Percentiles rank a stretch among this genome's conserved stretches.
Conservation (phyloP, 169 alveolate species). For the Plasmodium sp. region DNA sequence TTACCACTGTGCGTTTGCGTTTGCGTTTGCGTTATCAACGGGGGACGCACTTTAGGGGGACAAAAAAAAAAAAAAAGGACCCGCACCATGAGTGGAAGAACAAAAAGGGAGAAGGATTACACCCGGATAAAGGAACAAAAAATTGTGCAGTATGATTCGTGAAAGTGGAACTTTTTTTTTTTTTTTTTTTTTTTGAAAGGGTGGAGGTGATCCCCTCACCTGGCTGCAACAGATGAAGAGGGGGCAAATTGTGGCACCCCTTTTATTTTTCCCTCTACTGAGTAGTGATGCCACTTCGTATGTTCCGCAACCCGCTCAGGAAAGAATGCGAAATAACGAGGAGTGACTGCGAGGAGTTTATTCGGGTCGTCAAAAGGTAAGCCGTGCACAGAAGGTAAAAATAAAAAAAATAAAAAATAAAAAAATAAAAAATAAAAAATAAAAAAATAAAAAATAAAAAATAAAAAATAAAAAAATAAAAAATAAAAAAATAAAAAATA, state of each 20-base stretch:
- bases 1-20: background rate
- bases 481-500: too few species aligned
- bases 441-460: background rate
- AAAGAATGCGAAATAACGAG: slow-evolving; percentile 15
- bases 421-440: background rate
- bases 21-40: background rate
- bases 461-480: background rate
- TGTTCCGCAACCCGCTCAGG: background rate
- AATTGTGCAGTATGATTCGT: slow-evolving; percentile 31
- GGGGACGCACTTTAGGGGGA: background rate
- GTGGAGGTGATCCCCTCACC: background rate
- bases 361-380: slow-evolving; percentile 41
- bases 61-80: background rate
- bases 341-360: slow-evolving; percentile 44
- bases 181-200: background rate
- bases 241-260: background rate
- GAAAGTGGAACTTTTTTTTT: background rate
- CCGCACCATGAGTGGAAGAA: background rate
- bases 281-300: background rate
- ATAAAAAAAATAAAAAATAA: background rate
- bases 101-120: background rate
- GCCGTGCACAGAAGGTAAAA: background rate
- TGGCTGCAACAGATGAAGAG: background rate
- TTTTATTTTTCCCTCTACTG: background rate
- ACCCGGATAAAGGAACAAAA: slow-evolving; percentile 57